Evolutionary conservation across 768 basidiomycete species (phyloP).

Genomic region (Astraeus odoratus): DNA sequence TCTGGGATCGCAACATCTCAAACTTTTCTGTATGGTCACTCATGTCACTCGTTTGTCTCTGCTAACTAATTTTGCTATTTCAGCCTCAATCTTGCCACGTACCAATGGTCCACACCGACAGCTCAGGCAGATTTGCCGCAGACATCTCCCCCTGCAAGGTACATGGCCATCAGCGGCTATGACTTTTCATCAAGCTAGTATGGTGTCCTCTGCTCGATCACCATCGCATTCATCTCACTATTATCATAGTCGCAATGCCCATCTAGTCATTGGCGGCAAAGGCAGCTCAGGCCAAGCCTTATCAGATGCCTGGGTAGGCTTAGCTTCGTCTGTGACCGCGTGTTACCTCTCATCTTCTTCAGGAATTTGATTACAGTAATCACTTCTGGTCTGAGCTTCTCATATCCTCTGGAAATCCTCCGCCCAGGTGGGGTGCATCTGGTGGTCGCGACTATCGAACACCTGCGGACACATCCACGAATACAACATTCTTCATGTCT

Average conservation of each 20-base stretch:
- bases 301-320: constrained; percentile 67
- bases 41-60: background rate
- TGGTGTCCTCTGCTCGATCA: constrained; percentile 23
- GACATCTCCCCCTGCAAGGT: constrained; percentile 51
- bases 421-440: constrained; percentile 61
- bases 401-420: constrained; percentile 47
- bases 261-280: constrained; percentile 69
- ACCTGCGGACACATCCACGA: constrained; percentile 29
- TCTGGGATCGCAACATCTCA: constrained; percentile 54
- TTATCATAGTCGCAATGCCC: constrained; percentile 55
- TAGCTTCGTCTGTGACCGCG: background rate
- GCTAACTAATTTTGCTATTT: constrained; percentile 4
- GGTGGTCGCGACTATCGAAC: constrained; percentile 68
- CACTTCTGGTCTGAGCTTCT: constrained; percentile 68
- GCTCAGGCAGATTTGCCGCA: constrained; percentile 44
- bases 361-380: constrained; percentile 74
- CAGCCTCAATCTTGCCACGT: constrained; percentile 56
- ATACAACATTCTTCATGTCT: constrained; percentile 66
- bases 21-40: constrained; percentile 55
- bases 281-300: constrained; percentile 46
- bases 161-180: constrained; percentile 53
- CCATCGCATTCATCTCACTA: constrained; percentile 13
- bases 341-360: constrained; percentile 7
- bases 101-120: constrained; percentile 53
- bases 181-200: constrained; percentile 83